phyloP scores from a whole-genome alignment of 768 basidiomycete genomes.

The Tricholoma saponaceum region DNA sequence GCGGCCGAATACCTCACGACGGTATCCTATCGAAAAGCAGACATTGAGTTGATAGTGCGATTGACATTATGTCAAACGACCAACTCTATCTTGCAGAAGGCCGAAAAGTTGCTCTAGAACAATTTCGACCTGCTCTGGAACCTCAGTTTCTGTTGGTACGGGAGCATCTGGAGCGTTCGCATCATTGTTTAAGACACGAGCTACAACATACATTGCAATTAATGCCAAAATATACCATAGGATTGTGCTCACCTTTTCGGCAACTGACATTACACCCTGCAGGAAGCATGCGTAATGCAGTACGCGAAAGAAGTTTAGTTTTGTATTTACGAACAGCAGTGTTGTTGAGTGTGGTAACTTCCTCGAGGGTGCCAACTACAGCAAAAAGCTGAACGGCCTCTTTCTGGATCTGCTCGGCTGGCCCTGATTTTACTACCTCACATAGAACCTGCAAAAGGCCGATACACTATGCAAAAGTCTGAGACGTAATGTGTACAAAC shows the following conservation, averaged over 20 bases:
- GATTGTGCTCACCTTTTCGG: slow-evolving; percentile 35
- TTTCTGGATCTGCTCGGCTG: slow-evolving; percentile 46
- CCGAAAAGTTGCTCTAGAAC: slow-evolving; percentile 70
- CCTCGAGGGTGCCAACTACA: slow-evolving; percentile 40
- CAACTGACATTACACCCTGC: slow-evolving; percentile 30
- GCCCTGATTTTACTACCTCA: slow-evolving; percentile 63
- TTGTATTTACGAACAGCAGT: slow-evolving; percentile 66
- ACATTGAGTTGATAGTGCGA: slow-evolving; percentile 2
- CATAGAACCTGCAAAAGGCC: slow-evolving; percentile 68
- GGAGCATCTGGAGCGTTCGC: slow-evolving; percentile 11
- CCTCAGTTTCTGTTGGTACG: slow-evolving; percentile 47
- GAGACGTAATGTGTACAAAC: background rate
- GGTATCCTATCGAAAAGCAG: slow-evolving; percentile 62
- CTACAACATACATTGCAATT: slow-evolving; percentile 14
- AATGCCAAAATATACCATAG: background rate
- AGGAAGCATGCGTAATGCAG: slow-evolving; percentile 61
- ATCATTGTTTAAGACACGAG: slow-evolving; percentile 26
- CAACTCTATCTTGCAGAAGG: slow-evolving; percentile 77
- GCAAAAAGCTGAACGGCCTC: slow-evolving; percentile 41
- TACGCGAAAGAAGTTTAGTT: slow-evolving; percentile 63
- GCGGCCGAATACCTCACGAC: slow-evolving; percentile 93
- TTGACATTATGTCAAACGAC: slow-evolving; percentile 8
- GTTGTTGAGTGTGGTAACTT: slow-evolving; percentile 43
- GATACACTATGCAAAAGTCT: slow-evolving; percentile 43
- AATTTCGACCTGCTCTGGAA: slow-evolving; percentile 76